Base-by-base conservation (phyloP, 163 green algal genomes). In the Coccomyxa subellipsoidea region DNA sequence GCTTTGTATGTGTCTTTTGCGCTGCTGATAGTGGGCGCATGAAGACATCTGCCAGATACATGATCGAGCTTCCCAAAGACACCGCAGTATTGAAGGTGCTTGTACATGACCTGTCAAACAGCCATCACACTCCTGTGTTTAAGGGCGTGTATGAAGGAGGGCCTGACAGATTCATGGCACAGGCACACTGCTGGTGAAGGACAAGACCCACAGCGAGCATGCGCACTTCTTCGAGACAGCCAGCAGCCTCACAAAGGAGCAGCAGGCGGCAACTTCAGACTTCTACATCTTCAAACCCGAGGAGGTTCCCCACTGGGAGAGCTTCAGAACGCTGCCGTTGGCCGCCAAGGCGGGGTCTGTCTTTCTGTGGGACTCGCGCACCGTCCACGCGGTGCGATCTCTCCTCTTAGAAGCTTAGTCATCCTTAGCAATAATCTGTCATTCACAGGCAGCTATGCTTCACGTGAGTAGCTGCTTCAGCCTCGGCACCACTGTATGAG, bases 351-450 rank as follows among this genome's bases (percentile, higher is more conserved):
- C 54, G 5, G 84, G 84, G 10, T 87, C 84, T 23, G 38, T 84
- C 32, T 85, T 87, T 36, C 76, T 87, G 35, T 87, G 84, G 84
- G 84, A 87, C 69, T 81, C 66, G 4, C 69, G 84, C 29, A 84
- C 84, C 29, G 80, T 73, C 34, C 84, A 87, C 36, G 35, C 59
- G 54, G 78, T 82, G 34, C 38, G 54, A 0, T n/a, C 5, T 32
- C 32, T 31, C 70, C 1, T 2, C 71, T 10, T 7, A 76, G 32
- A 54, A 76, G n/a, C 34, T 53, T 15, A 73, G 66, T 12, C 38
- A n/a, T n/a, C 25, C 23, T 8, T n/a, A 39, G 27, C n/a, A 34
- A 4, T 7, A 10, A 75, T 36, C 27, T 32, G 31, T 29, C 31
- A 36, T 75, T 1, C n/a, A 10, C 1, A 8, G n/a, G 69, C n/a